Evolutionary conservation across 768 basidiomycete species (phyloP), one percentile per base, ranked within the genome.

Genomic region (Cystobasidium tubakii): DNA sequence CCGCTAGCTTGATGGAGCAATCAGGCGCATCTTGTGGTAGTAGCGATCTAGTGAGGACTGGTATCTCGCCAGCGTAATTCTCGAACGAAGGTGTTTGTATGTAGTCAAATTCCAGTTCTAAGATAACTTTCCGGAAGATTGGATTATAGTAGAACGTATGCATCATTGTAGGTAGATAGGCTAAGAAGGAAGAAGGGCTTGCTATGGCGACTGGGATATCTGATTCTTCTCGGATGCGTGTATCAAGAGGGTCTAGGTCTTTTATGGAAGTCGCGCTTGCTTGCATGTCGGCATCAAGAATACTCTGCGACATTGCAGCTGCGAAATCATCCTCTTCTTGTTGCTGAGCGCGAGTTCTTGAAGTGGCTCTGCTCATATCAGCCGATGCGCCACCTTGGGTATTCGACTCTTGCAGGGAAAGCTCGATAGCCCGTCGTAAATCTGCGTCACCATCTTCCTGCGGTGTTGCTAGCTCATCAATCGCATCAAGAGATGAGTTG

Each of bases 281-380:
- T 34, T 21, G 25, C 33, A 10, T 7, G 17, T 36, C 31, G 10
- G 54, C 54, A 36, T 55, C 69, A 36, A 55, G 46, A 25, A 71
- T 60, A 27, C 69, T 71, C 33, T 34, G 29, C 4, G 44, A 54
- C 25, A 62, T 17, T n/a, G 64, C 73, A n/a, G 36, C 34, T 25
- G 43, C 53, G 25, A 74, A 46, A 27, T 74, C 73, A 34, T 44
- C 73, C 21, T 74, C 73, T 44, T 71, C 69, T 44, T 69, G 66
- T 27, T 71, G 25, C 34, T 62, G 57, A 15, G 39, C 25, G 25
- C 63, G 63, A 12, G 57, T 29, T 23, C 33, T 27, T 10, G 63
- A 65, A 13, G 31, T 19, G 10, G 34, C 21, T 19, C 63, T 4
- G 23, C 63, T 65, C 63, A 65, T 65, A 27, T 39, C 34, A 10